A percentile compares a stretch with the other conserved stretches of the same genome.
Evolutionary conservation across 257 asterid species (phyloP).

Genomic region (Solanum etuberosum): DNA sequence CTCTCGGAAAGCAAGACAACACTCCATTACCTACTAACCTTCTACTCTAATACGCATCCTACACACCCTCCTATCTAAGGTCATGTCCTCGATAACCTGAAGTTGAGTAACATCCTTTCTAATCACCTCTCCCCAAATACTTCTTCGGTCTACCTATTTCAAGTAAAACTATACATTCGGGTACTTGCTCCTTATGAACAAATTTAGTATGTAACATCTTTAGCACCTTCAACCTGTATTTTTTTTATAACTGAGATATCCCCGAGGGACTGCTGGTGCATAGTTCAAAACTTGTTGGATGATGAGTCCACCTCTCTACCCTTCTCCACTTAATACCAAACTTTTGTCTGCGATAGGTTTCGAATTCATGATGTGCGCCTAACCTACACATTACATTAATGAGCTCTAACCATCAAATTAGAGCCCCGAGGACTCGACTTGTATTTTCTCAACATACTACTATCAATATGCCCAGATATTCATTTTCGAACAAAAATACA

Average conservation of each 20-base stretch:
- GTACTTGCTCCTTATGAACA: background rate
- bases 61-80: background rate
- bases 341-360: background rate
- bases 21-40: background rate
- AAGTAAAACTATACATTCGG: background rate
- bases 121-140: background rate
- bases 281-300: background rate
- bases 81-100: background rate
- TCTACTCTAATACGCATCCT: background rate
- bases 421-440: background rate
- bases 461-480: background rate
- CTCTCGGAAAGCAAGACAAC: background rate
- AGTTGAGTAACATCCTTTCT: background rate
- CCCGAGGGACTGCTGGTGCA: background rate
- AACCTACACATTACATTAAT: background rate
- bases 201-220: background rate
- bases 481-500: background rate
- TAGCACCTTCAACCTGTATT: background rate
- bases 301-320: background rate
- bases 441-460: background rate
- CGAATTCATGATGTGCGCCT: background rate
- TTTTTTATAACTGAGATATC: background rate
- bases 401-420: background rate
- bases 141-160: background rate
- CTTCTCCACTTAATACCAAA: background rate